Evolutionary conservation across 305 asterid genomes (phyloP).

Genomic region (Rubia tinctorum): DNA sequence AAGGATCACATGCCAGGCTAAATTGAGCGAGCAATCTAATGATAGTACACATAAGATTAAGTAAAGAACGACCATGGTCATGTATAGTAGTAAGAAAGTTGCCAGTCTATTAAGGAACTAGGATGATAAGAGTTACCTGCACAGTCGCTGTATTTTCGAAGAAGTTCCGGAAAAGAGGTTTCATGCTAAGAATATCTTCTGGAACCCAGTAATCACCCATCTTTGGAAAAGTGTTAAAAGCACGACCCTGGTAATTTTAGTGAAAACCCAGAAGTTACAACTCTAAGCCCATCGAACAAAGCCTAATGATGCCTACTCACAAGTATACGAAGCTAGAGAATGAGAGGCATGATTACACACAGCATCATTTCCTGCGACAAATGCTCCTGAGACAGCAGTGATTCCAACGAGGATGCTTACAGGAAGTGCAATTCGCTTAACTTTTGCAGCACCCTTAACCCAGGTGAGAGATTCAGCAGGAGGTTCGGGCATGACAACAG

Average conservation of each 20-base stretch:
- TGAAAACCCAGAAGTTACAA: conserved; percentile 6
- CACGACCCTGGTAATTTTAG: conserved; percentile 62
- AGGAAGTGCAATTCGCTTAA: conserved; percentile 75
- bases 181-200: conserved; percentile 62
- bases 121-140: conserved; percentile 49
- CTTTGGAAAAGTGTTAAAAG: conserved; percentile 92
- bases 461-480: conserved; percentile 75
- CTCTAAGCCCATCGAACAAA: background rate
- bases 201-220: conserved; percentile 97
- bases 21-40: background rate
- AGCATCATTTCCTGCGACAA: conserved; percentile 98
- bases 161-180: conserved; percentile 81
- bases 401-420: conserved; percentile 79
- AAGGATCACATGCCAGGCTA: background rate
- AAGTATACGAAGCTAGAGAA: conserved; percentile 3
- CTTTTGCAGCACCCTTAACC: conserved; percentile 90
- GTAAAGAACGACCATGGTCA: background rate
- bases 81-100: background rate
- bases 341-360: conserved; percentile 37
- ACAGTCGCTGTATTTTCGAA: conserved; percentile 90
- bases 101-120: background rate
- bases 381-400: conserved; percentile 96
- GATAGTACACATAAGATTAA: no score
- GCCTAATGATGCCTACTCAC: background rate
- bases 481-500: conserved; percentile 97